Base-by-base conservation (phyloP, 768 basidiomycete species). In the Trametes punicea region DNA sequence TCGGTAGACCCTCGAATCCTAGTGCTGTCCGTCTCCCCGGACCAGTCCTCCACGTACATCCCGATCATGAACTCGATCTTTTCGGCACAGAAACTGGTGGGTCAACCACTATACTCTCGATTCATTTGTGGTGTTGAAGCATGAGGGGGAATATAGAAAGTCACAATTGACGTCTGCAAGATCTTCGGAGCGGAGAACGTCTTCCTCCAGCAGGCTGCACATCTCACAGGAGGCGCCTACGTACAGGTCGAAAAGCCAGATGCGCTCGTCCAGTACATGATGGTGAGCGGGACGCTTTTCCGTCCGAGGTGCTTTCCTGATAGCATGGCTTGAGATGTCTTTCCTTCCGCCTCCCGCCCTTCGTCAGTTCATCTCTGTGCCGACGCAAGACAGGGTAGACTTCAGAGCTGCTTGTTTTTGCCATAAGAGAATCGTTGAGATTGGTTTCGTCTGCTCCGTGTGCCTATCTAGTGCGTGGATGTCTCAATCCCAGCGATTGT, bases 21-120 rank as follows among this genome's bases (percentile, higher is more conserved):
- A 47, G 77, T 98, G 60, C 77, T 99, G 50, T 95, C 93, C 36
- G 93, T 97, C 51, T 96, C 95, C 10, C 91, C 92, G 15, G 90
- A 96, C 72, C 78, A 87, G 26, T 87, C 90, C 8, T 80, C 86
- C 7, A 92, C 94, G 9, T 99, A 99, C 71, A 96, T 98, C 46
- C 92, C 96, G 23, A 86, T 98, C 68, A 99, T 99, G 97, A 98
- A 98, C 69, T 87, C 94, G 51, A 98, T 98, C 46, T 99, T 99
- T 73, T 94, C 95, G 16, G 97, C 97, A 4, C 97, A 99, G 71
- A 99, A 99, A 75, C 78, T 93, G 62, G 96, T 91, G 60, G 63
- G 87, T 71, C 2, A 4, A 18, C 26, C 31, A 10, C 11, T 20
- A 8, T 36, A 10, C 11, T 8, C 29, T 6, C 4, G 16, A 21